These are phyloP conservation scores for Spongispora temasekensis DNA, from an alignment of 1,284 basidiomycete species.

Conservation along the genomic window DNA sequence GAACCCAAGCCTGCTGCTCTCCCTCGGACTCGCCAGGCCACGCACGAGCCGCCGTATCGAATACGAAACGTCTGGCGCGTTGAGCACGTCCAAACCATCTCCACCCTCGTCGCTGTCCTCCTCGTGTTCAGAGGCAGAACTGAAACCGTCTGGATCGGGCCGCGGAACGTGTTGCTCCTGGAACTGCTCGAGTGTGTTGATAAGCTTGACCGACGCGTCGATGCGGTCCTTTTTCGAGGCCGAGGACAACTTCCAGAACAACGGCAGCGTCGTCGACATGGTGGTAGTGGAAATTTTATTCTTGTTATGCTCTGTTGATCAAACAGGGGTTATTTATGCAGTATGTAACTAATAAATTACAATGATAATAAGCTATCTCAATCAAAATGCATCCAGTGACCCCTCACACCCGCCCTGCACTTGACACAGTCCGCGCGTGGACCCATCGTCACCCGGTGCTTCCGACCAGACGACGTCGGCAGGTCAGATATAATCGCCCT, in stretches of 20 bases:
- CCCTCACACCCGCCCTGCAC: slow-evolving; percentile 65
- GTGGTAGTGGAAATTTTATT: not conserved
- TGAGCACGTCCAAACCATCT: slow-evolving; percentile 60
- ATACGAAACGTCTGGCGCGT: slow-evolving; percentile 89
- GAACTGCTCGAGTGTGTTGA: slow-evolving; percentile 80
- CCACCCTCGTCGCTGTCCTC: slow-evolving; percentile 28
- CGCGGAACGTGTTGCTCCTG: slow-evolving; percentile 63
- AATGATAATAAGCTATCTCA: slow-evolving; percentile 27
- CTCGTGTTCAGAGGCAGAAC: slow-evolving; percentile 14
- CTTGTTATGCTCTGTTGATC: slow-evolving; percentile 30
- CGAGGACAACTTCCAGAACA: slow-evolving; percentile 96
- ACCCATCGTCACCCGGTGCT: slow-evolving; percentile 66
- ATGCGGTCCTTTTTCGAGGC: slow-evolving; percentile 77
- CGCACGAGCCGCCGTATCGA: slow-evolving; percentile 82
- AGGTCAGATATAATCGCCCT: slow-evolving; percentile 15
- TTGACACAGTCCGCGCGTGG: slow-evolving; percentile 72
- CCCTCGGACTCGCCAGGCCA: slow-evolving; percentile 88
- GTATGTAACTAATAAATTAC: too few species aligned
- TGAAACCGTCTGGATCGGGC: slow-evolving; percentile 43
- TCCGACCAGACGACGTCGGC: slow-evolving; percentile 36
- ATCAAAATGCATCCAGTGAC: slow-evolving; percentile 70
- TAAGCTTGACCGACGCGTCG: slow-evolving; percentile 84
- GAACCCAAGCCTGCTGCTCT: slow-evolving; percentile 93
- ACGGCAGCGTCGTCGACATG: slow-evolving; percentile 84
- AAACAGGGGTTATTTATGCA: slow-evolving; percentile 19